These are phyloP conservation scores for Phytophthora litchii DNA, from an alignment of 352 stramenopile genomes.

Conservation along the genomic window DNA sequence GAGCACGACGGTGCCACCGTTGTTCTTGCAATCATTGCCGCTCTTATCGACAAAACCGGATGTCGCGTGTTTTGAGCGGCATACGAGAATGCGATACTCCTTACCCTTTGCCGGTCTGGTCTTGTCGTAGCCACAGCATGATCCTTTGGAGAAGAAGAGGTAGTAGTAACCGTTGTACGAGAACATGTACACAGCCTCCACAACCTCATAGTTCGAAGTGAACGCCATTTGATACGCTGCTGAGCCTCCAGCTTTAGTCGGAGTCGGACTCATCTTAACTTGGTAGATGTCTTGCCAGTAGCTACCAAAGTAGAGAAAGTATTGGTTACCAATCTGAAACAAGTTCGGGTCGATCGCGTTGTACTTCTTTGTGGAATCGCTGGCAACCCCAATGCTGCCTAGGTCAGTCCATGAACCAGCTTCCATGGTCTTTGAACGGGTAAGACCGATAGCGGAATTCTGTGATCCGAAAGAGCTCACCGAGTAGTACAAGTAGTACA, in stretches of 20 bases:
- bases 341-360: conserved; percentile 63
- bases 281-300: conserved; percentile 50
- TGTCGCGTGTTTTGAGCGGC: conserved; percentile 41
- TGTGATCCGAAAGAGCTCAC: conserved; percentile 55
- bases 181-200: conserved; percentile 49
- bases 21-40: conserved; percentile 38
- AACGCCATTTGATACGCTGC: conserved; percentile 34
- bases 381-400: conserved; percentile 43
- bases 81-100: conserved; percentile 55
- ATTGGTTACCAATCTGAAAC: conserved; percentile 33
- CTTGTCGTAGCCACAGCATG: conserved; percentile 44
- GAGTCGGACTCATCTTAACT: conserved; percentile 30
- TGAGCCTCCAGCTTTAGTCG: conserved; percentile 18
- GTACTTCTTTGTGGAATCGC: conserved; percentile 44
- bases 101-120: conserved; percentile 40
- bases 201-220: conserved; percentile 37
- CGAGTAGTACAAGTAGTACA: conserved; percentile 67
- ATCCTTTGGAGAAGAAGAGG: conserved; percentile 49
- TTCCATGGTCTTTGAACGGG: conserved; percentile 53
- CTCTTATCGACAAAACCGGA: conserved; percentile 46
- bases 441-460: conserved; percentile 49
- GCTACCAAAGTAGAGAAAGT: conserved; percentile 57
- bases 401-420: conserved; percentile 43
- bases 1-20: conserved; percentile 51
- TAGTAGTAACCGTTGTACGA: conserved; percentile 50